Evolutionary conservation across 2,329 filamentous ascomycete genomes (phyloP), one percentile per base, ranked within the genome.

Genomic region (Clonostachys sp.): DNA sequence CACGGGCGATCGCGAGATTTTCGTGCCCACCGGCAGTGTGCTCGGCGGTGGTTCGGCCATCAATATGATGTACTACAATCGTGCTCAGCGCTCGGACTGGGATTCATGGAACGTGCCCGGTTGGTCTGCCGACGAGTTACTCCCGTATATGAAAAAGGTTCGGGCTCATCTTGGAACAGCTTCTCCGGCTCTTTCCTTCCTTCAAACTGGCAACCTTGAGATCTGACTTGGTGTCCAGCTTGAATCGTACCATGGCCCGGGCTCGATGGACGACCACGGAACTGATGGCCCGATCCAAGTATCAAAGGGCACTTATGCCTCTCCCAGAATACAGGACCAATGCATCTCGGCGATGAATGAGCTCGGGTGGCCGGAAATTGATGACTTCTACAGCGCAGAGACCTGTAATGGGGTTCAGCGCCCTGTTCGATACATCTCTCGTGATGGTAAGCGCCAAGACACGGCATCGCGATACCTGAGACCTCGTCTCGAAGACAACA

Each of bases 381-480:
- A 65, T 35, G 78, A 81, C 53, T 52, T 77, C 12, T 71, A 80
- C 49, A 68, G 72, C 50, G 60, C 80, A 1, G 68, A 77, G 2
- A 42, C 55, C 17, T 60, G 57, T 51, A 61, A 66, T 46, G 68
- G 61, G 4, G 64, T 66, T 20, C 42, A 53, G 38, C 48, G 54
- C 1, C 71, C 71, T 66, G 57, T 68, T 24, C 64, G 71, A n/a
- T 79, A 75, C 51, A 67, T 79, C 18, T 63, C 63, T 2, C 67
- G 64, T 0, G 70, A 77, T 33, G 77, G 77, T 17, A 64, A 63
- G 44, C 71, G 78, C 18, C 76, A 79, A 56, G 78, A 82, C 55
- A 62, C 77, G 4, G 78, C 77, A 1, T 71, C 74, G 51, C 55
- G 65, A 30, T 81, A 77, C 49, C 54, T 83, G 9, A 78, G 80